These are phyloP conservation scores for Mycena citricolor DNA, from an alignment of 1,284 basidiomycete genomes.

Conservation along the genomic window DNA sequence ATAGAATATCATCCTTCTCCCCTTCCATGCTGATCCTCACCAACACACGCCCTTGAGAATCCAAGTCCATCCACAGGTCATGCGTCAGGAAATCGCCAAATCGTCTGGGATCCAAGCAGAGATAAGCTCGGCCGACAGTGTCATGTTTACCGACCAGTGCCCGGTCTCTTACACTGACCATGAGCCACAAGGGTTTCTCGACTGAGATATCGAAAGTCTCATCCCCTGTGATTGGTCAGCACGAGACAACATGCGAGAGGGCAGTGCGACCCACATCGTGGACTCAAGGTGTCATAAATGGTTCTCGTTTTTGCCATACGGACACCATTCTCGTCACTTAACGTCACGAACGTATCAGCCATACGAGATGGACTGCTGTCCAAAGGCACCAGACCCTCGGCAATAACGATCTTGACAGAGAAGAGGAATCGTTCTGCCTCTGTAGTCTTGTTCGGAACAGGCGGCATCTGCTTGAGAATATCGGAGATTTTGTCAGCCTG, in stretches of 20 bases:
- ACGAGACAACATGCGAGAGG: not conserved
- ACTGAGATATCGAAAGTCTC: slow-evolving; percentile 96
- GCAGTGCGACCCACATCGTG: slow-evolving; percentile 69
- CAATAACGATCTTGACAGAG: slow-evolving; percentile 90
- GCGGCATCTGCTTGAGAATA: slow-evolving; percentile 59
- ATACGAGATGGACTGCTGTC: slow-evolving; percentile 71
- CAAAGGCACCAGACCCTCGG: slow-evolving; percentile 76
- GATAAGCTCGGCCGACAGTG: slow-evolving; percentile 87
- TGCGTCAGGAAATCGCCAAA: slow-evolving; percentile 90
- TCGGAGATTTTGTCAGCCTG: slow-evolving; percentile 87
- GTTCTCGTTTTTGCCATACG: slow-evolving; percentile 94
- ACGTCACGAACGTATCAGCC: slow-evolving; percentile 90
- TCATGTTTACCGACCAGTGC: slow-evolving; percentile 89
- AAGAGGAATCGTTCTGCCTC: slow-evolving; percentile 79
- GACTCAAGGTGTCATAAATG: slow-evolving; percentile 88
- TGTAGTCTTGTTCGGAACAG: slow-evolving; percentile 68
- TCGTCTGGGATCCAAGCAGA: slow-evolving; percentile 87
- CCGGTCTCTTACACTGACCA: slow-evolving; percentile 92
- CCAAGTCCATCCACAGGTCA: slow-evolving; percentile 92
- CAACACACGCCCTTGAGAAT: slow-evolving; percentile 82
- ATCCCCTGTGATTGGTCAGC: slow-evolving; percentile 63
- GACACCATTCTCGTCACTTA: slow-evolving; percentile 90
- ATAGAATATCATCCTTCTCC: slow-evolving; percentile 96
- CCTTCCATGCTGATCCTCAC: slow-evolving; percentile 97
- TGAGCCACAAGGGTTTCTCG: slow-evolving; percentile 89